Evolutionary conservation across 2,329 filamentous ascomycete genomes (phyloP).

Genomic region (Paraconiothyrium sp.): DNA sequence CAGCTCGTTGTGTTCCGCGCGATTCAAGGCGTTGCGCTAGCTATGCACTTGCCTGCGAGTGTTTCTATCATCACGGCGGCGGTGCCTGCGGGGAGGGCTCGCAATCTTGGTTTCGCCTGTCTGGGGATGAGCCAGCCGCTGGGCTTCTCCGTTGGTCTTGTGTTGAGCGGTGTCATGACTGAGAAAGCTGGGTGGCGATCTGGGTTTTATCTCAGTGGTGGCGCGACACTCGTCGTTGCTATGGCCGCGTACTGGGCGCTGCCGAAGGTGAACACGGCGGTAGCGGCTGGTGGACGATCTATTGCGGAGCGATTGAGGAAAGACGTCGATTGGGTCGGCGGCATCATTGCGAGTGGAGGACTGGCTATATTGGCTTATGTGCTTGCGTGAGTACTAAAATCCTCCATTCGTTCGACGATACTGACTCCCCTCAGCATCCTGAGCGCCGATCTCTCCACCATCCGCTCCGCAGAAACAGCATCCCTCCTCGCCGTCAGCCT

Average conservation of each 20-base stretch:
- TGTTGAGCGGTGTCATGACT: conserved; percentile 60
- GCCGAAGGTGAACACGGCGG: not conserved
- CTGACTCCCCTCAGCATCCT: conserved; percentile 36
- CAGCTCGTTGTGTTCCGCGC: conserved; percentile 57
- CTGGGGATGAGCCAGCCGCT: conserved; percentile 59
- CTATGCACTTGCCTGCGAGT: conserved; percentile 60
- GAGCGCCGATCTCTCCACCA: conserved; percentile 34
- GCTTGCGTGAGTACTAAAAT: not conserved
- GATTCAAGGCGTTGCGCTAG: conserved; percentile 57
- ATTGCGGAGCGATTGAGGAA: conserved; percentile 18
- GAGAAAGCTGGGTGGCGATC: conserved; percentile 60
- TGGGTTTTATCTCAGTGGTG: conserved; percentile 7
- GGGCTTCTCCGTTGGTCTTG: conserved; percentile 62
- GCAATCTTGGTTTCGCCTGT: conserved; percentile 50
- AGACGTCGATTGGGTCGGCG: conserved; percentile 44
- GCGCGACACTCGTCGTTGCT: conserved; percentile 43
- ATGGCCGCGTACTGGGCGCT: conserved; percentile 41
- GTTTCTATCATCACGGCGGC: conserved; percentile 53
- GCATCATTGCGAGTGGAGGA: conserved; percentile 33
- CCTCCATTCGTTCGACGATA: conserved; percentile 34
- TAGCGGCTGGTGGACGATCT: not conserved
- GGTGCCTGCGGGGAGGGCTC: conserved; percentile 33
- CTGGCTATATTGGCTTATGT: conserved; percentile 34
- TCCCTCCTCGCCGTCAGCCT: conserved; percentile 36
- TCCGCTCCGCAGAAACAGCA: conserved; percentile 31